A percentile compares a stretch with the other conserved stretches of the same genome.
These are phyloP conservation scores for Solanum dulcamara DNA, from an alignment of 257 asterid genomes.

Conservation along the genomic window DNA sequence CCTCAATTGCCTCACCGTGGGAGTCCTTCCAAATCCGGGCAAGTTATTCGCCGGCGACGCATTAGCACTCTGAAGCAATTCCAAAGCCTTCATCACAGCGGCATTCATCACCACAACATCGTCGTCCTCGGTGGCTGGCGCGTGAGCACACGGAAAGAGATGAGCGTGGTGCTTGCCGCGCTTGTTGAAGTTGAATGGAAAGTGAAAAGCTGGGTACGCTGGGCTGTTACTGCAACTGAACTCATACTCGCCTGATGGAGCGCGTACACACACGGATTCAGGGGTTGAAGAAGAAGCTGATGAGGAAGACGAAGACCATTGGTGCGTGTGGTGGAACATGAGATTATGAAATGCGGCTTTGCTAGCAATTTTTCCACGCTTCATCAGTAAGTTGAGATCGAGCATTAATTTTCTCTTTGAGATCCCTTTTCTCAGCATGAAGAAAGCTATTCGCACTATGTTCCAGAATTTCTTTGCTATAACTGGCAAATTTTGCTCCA, in stretches of 20 bases:
- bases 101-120: constrained; percentile 16
- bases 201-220: constrained; percentile 19
- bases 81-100: constrained; percentile 23
- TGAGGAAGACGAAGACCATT: constrained; percentile 10
- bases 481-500: constrained; percentile 68
- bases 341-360: constrained; percentile 63
- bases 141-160: constrained; percentile 6
- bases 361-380: constrained; percentile 75
- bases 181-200: constrained; percentile 38
- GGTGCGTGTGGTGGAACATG: constrained; percentile 52
- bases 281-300: constrained; percentile 17
- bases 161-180: constrained; percentile 21
- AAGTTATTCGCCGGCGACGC: constrained; percentile 48
- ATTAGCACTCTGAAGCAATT: constrained; percentile 28
- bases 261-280: constrained; percentile 5
- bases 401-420: constrained; percentile 48
- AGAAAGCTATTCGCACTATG: constrained; percentile 36
- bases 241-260: constrained; percentile 38
- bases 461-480: constrained; percentile 67
- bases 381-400: constrained; percentile 56
- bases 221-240: constrained; percentile 84
- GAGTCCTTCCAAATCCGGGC: constrained; percentile 62
- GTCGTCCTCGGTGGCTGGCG: constrained; percentile 14
- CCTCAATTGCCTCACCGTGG: constrained; percentile 69
- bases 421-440: constrained; percentile 66